Evolutionary conservation across 2,329 filamentous ascomycete genomes (phyloP), one percentile per base, ranked within the genome.

Genomic region (Colletotrichum sojae): DNA sequence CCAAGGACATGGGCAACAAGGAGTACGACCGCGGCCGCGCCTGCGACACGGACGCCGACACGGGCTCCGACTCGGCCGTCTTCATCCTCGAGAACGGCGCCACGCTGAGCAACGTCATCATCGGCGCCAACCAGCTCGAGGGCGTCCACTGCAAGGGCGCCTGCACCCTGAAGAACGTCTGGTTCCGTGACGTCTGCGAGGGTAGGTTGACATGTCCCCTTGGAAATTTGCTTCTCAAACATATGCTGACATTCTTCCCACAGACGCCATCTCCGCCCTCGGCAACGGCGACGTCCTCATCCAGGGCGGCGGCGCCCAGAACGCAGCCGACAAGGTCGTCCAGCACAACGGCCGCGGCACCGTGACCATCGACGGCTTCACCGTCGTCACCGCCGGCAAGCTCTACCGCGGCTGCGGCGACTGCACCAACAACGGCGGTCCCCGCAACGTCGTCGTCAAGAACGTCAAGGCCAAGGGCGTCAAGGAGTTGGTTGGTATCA

Each of bases 91-190:
- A 83, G 75, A 78, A 82, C 58, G 86, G 86, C 36, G 86, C 82
- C 36, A 85, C 81, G 27, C 77, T 88, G 31, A 83, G 81, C 71
- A 87, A 87, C 73, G 85, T 84, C 74, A 86, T 88, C 74, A 87
- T 87, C 60, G 85, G 86, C 22, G 79, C 79, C n/a, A 81, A 83
- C 67, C 79, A 86, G 70, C 80, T 82, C 43, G 85, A 86, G 76
- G 85, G 82, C 61, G 81, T 87, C 39, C 84, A 88, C 77, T 87
- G 85, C 76, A 75, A 81, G 60, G 84, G 83, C 40, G 76, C 81
- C 15, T 86, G 84, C 73, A 79, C 76, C 12, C 69, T 78, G 36
- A 78, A 76, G 72, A 79, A 79, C 66, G 80, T 82, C 69, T 80
- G 79, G 80, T 80, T 78, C 77, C 74, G 76, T 16, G 77, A 81